Base-by-base conservation (phyloP, 805 yeast genomes). In the Sugiyamaella boreocaroliniensis region DNA sequence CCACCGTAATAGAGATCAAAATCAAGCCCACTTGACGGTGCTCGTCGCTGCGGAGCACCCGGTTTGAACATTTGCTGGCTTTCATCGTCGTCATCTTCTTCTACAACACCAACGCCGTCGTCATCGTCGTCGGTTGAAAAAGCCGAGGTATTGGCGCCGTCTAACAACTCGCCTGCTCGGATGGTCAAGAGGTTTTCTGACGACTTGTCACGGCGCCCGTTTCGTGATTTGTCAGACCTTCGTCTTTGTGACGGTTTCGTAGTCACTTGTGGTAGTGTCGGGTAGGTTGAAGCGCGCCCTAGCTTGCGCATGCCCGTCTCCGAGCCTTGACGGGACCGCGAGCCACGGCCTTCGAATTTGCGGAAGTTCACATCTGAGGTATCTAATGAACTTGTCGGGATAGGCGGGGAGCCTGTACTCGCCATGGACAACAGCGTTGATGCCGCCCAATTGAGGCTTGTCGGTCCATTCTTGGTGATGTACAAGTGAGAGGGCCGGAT, bases 401-500 rank as follows among this genome's bases (percentile, higher is more conserved):
- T 58, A 3, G 66, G 65, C 10, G 66, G 66, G 18, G 64, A 60
- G 12, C 53, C 56, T 1, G 64, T 48, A 32, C 49, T 48, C 8
- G 60, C 58, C 49, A 54, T 54, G 2, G 61, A 47, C 15, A 61
- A 34, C 37, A 61, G 50, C 12, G 57, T 55, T 14, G 58, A 45
- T 10, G 64, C 62, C 1, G 64, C 64, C 59, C 60, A 54, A 45
- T 58, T 58, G 43, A 61, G 54, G 47, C 52, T 42, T 15, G 41
- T 41, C n/a, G 64, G 60, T 14, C 63, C 64, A 15, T 49, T 50
- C 49, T 59, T 61, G 43, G 62, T 55, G 40, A 59, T 57, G 49
- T 61, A 61, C 50, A 61, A 45, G 34, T 59, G 62, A 20, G 60
- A 42, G 15, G 66, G 66, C 41, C 53, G 51, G 46, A 63, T 61